Percentiles rank a stretch among this genome's conserved stretches.
Evolutionary conservation across 2,329 filamentous ascomycete species (phyloP).

Genomic region (Emmonsiellopsis sp.): DNA sequence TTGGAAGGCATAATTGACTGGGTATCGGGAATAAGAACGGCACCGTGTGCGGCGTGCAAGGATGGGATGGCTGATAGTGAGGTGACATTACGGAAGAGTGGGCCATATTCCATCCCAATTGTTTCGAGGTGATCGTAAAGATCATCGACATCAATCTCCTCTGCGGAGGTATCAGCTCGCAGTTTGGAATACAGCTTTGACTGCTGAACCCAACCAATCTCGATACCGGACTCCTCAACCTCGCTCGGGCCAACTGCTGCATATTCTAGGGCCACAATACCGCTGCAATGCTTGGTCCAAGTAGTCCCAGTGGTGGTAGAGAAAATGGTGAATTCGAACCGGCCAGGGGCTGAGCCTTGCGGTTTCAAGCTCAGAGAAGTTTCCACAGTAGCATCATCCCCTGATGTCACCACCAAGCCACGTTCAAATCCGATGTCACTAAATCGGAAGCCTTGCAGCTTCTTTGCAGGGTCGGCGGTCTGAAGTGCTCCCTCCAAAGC

Average conservation of each 20-base stretch:
- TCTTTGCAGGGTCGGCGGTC: neutral
- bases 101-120: constrained; percentile 10
- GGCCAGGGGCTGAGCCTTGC: neutral
- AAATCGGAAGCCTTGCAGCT: constrained; percentile 9
- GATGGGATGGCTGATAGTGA: neutral
- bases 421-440: constrained; percentile 12
- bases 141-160: neutral
- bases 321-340: neutral
- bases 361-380: neutral
- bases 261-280: neutral
- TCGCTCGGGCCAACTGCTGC: neutral
- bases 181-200: neutral
- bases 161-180: neutral
- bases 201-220: neutral
- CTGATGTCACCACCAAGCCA: neutral
- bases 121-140: constrained; percentile 6
- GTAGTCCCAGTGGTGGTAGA: neutral
- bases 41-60: neutral
- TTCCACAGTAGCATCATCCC: neutral
- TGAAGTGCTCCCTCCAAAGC: constrained; percentile 19
- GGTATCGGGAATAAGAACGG: neutral
- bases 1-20: neutral
- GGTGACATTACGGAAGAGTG: constrained; percentile 5
- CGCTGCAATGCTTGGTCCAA: constrained; percentile 1
- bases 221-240: neutral